Evolutionary conservation across 2,329 filamentous ascomycete species (phyloP), one percentile per base, ranked within the genome.

Genomic region (Aspergillus sp.): DNA sequence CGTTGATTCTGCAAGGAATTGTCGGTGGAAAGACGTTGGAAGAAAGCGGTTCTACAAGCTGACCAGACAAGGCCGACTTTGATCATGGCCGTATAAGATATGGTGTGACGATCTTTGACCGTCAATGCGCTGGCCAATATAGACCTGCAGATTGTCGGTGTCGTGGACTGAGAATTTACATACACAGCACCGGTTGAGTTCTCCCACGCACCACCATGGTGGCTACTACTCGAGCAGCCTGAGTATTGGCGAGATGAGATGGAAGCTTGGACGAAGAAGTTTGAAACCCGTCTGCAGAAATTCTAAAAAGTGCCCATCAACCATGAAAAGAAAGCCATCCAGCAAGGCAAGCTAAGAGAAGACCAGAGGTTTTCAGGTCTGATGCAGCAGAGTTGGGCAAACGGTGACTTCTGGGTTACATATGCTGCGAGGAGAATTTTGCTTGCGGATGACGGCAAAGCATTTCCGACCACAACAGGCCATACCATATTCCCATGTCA

Each of bases 121-220:
- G 2, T 39, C 44, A 57, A 59, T 40, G 42, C 56, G 5, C 45
- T 58, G 3, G n/a, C 47, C 6, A 32, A 50, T 33, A 8, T 45
- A 9, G 27, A 50, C n/a, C 9, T 46, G 5, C 6, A 48, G 27
- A 49, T 57, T 12, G 41, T 35, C 8, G 51, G 49, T 2, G 53
- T 52, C 2, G 38, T 58, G 2, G 56, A 58, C 30, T 56, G 51
- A 48, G 54, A 59, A 40, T 59, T 58, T 34, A 50, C 54, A 19
- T 56, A 57, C 33, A 46, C 49, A 2, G 56, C 46, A 5, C 54
- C 57, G 1, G 41, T 34, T 5, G 52, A 52, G 27, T 55, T 58
- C 29, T 44, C 53, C 7, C 40, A 49, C 33, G 42, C 45, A 6
- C 51, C 57, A 6, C 58, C 54, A 9, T 57, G 46, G 50, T 59